A percentile compares a stretch with the other conserved stretches of the same genome.
Conservation (phyloP, 352 stramenopile species). For the Phytophthora crassamura region DNA sequence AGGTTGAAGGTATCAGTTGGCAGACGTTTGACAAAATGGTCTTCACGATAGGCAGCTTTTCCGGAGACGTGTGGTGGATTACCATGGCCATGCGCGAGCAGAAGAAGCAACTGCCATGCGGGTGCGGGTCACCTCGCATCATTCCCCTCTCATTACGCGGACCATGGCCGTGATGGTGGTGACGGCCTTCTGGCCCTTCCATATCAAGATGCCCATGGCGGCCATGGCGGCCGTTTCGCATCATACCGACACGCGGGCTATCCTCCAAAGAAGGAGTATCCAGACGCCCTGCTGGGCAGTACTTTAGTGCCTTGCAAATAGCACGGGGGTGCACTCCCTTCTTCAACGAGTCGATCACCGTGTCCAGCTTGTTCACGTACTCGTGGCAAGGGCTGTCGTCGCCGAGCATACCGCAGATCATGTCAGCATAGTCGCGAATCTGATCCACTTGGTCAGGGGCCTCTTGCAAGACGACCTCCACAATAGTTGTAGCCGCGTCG, state of each 20-base stretch:
- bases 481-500: slow-evolving; percentile 54
- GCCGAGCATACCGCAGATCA: slow-evolving; percentile 62
- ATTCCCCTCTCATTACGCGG: neutral
- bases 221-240: slow-evolving; percentile 31
- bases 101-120: slow-evolving; percentile 56
- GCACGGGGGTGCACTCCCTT: slow-evolving; percentile 50
- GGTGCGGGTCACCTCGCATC: slow-evolving; percentile 13
- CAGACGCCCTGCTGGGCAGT: slow-evolving; percentile 31
- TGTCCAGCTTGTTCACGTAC: slow-evolving; percentile 54
- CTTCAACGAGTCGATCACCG: slow-evolving; percentile 54
- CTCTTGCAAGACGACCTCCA: slow-evolving; percentile 58
- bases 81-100: slow-evolving; percentile 52
- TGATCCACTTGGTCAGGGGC: slow-evolving; percentile 52
- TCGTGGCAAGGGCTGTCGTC: slow-evolving; percentile 55
- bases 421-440: slow-evolving; percentile 57
- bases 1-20: slow-evolving; percentile 47
- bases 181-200: slow-evolving; percentile 19
- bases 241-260: slow-evolving; percentile 32
- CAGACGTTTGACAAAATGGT: slow-evolving; percentile 56
- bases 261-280: slow-evolving; percentile 17
- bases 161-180: neutral
- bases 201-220: slow-evolving; percentile 26
- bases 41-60: slow-evolving; percentile 58
- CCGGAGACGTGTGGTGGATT: slow-evolving; percentile 45
- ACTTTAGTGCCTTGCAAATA: slow-evolving; percentile 57